phyloP scores from a whole-genome alignment of 768 basidiomycete species.

The Galerina marginata region DNA sequence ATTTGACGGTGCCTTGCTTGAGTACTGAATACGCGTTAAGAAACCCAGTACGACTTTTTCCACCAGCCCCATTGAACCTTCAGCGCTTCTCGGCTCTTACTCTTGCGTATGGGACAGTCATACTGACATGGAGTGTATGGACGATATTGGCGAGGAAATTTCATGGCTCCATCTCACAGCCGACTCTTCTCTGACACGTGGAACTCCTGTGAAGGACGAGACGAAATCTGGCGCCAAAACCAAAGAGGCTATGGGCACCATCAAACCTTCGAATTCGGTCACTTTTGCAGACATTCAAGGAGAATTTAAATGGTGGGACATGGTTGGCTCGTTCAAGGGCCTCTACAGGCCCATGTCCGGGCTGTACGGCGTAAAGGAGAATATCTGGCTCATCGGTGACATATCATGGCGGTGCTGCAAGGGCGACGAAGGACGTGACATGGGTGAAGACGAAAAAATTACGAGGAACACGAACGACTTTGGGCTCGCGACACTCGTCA shows the following conservation, averaged over 20 bases:
- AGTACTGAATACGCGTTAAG: background rate
- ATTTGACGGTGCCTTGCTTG: background rate
- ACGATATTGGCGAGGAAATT: background rate
- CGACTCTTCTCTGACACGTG: background rate
- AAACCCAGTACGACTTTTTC: background rate
- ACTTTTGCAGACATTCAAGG: conserved; percentile 1
- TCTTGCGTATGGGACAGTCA: background rate
- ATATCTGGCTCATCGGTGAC: background rate
- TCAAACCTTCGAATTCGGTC: background rate
- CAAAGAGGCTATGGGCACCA: background rate
- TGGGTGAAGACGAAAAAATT: background rate
- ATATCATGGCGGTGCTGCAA: background rate
- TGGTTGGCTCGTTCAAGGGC: conserved; percentile 8
- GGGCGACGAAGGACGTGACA: background rate
- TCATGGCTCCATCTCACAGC: conserved; percentile 3
- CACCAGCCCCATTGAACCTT: background rate
- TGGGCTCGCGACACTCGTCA: background rate
- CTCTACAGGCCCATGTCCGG: background rate
- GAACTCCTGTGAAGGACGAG: background rate
- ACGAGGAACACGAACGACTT: conserved; percentile 1
- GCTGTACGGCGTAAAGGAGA: background rate
- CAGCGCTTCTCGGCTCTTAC: background rate
- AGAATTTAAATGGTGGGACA: conserved; percentile 1
- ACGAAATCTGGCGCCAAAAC: background rate
- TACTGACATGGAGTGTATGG: background rate